These are phyloP conservation scores for Colletotrichum brevisporum DNA, from an alignment of 2,329 filamentous ascomycete species.

Conservation along the genomic window DNA sequence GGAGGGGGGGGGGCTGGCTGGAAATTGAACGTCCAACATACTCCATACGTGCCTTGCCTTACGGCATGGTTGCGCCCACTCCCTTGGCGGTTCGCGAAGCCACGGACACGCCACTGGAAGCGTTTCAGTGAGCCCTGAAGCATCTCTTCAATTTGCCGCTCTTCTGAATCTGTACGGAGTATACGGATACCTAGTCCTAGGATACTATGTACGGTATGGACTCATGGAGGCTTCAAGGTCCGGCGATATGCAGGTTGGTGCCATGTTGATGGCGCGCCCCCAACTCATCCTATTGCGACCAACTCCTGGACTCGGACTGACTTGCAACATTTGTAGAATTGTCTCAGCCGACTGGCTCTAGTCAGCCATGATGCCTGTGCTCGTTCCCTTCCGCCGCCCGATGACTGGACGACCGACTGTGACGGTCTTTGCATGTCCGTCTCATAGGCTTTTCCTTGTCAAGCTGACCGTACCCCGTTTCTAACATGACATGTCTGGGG, in stretches of 20 bases:
- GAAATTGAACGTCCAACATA: background rate
- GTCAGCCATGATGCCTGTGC: conserved; percentile 25
- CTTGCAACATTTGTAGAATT: conserved; percentile 4
- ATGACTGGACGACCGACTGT: conserved; percentile 25
- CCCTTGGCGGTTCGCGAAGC: background rate
- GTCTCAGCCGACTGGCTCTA: conserved; percentile 11
- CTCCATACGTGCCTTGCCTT: no score
- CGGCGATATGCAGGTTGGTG: conserved; percentile 4
- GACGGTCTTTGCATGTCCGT: conserved; percentile 24
- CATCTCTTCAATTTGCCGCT: conserved; percentile 9
- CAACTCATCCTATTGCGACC: conserved; percentile 13
- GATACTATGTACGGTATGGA: no score
- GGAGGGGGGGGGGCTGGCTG: background rate
- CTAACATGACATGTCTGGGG: conserved; percentile 28
- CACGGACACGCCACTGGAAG: conserved; percentile 2
- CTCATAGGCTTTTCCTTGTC: conserved; percentile 19
- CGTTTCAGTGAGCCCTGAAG: background rate
- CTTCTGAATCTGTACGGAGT: no score
- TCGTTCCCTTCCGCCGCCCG: conserved; percentile 7
- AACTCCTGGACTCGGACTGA: conserved; percentile 19
- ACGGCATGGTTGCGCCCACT: conserved; percentile 6
- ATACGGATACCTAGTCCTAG: no score
- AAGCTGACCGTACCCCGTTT: conserved; percentile 26
- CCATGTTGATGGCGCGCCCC: background rate
- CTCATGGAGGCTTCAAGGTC: background rate